Conservation (phyloP, 73 alveolate genomes). For the Tetrahymena borealis region DNA sequence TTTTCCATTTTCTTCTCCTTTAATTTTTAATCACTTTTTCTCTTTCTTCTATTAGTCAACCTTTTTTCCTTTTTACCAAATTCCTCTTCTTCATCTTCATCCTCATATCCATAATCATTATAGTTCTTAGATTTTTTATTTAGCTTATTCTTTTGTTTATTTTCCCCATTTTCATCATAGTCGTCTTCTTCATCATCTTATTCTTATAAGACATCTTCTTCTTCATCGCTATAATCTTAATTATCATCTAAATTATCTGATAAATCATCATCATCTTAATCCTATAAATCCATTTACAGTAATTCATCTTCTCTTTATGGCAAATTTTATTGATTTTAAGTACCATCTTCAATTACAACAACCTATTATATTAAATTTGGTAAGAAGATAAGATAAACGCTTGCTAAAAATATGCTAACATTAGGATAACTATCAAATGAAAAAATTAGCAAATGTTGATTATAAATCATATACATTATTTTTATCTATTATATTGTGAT, state of each 20-base stretch:
- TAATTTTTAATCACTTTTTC: conserved; percentile 39
- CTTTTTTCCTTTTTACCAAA: conserved; percentile 39
- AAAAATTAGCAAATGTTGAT: too few species aligned
- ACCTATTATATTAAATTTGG: conserved; percentile 12
- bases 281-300: background rate
- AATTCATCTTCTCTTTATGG: conserved; percentile 67
- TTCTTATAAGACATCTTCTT: conserved; percentile 49
- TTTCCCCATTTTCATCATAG: conserved; percentile 50
- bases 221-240: conserved; percentile 44
- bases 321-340: conserved; percentile 50
- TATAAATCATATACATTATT: background rate
- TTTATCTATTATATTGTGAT: conserved; percentile 51
- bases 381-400: too few species aligned
- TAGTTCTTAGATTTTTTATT: conserved; percentile 49
- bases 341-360: conserved; percentile 65
- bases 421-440: too few species aligned
- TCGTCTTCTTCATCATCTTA: conserved; percentile 55
- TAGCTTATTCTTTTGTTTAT: conserved; percentile 37
- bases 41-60: conserved; percentile 26
- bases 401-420: too few species aligned
- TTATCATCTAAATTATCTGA: conserved; percentile 33
- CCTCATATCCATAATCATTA: background rate
- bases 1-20: conserved; percentile 46
- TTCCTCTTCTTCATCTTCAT: conserved; percentile 40
- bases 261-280: conserved; percentile 47